Percentiles rank a stretch among this genome's conserved stretches.
Evolutionary conservation across 108 stramenopile species (phyloP).

Genomic region (Skeletonema grethae): DNA sequence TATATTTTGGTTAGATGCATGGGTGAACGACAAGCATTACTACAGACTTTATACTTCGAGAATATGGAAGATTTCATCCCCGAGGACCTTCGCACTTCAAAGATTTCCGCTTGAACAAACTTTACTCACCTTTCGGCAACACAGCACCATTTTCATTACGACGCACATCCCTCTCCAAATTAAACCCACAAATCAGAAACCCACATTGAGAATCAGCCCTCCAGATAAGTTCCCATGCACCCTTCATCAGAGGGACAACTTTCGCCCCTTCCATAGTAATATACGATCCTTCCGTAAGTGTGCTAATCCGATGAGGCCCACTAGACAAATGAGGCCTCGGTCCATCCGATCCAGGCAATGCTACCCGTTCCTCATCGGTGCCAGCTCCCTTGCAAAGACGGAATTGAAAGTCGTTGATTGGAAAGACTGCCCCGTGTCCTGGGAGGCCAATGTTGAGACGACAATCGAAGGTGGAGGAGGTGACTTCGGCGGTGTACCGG

Average conservation of each 20-base stretch:
- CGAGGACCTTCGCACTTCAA: too few relatives aligned
- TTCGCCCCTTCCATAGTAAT: not conserved
- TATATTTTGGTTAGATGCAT: not conserved
- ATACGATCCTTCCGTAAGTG: not conserved
- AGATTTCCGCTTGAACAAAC: not conserved
- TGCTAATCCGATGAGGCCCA: not conserved
- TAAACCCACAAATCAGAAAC: not conserved
- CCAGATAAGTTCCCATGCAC: not conserved
- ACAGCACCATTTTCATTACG: conserved; percentile 1
- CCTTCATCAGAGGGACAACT: not conserved
- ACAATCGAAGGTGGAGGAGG: conserved; percentile 4
- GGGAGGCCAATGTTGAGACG: not conserved
- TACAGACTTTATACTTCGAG: too few relatives aligned
- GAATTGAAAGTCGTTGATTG: conserved; percentile 6
- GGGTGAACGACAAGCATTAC: not conserved
- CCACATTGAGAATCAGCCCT: not conserved
- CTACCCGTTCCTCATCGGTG: not conserved
- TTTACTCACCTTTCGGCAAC: not conserved
- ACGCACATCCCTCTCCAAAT: not conserved
- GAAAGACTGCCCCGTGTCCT: not conserved
- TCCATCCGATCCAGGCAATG: not conserved
- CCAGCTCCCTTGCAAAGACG: conserved; percentile 1
- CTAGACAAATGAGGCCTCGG: not conserved
- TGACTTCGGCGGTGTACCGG: not conserved
- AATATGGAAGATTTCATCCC: too few relatives aligned